Evolutionary conservation across 2,329 filamentous ascomycete genomes (phyloP), one percentile per base, ranked within the genome.

Genomic region (Whalleya microplaca): DNA sequence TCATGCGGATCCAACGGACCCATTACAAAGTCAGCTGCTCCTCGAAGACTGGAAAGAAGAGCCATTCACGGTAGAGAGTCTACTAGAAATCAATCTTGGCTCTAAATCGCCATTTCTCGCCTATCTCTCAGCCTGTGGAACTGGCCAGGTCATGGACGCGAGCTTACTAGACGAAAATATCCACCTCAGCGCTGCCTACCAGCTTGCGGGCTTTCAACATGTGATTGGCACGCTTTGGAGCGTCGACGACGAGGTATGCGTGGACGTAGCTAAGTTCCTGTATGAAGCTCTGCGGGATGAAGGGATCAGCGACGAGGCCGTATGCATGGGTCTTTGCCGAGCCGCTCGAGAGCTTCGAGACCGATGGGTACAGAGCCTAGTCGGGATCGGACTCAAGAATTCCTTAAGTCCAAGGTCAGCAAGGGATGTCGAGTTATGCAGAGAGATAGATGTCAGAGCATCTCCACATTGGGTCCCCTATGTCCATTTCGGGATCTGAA

Each of bases 201-300:
- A 78, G 59, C 59, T 77, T 2, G 73, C 71, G 0, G 74, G 75
- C 0, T 77, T 77, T 50, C 68, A 63, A 0, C 73, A 77, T 54
- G 75, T 78, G 4, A 62, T 80, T 45, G 76, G 76, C 0, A 73
- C 74, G 0, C 63, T 78, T 0, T 79, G 75, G 76, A 58, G 70
- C 2, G 72, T 75, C 0, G 55, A 65, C 2, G 75, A 79, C 53
- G 45, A 57, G 20, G 6, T 53, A 1, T 75, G 69, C 53, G 64
- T 73, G 2, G 64, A 71, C 2, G 57, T 73, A 29, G 69, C 73
- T 0, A 66, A 47, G 37, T 49, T 60, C 2, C 32, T 65, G 0
- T 74, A 74, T 51, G 62, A 70, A 52, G 41, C 16, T 21, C 23
- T 51, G 16, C 21, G 14, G 10, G 27, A 45, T 10, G 20, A 40